A percentile compares a stretch with the other conserved stretches of the same genome.
Conservation (phyloP, 345 rosid genomes). For the Eucalyptus leucophloia region DNA sequence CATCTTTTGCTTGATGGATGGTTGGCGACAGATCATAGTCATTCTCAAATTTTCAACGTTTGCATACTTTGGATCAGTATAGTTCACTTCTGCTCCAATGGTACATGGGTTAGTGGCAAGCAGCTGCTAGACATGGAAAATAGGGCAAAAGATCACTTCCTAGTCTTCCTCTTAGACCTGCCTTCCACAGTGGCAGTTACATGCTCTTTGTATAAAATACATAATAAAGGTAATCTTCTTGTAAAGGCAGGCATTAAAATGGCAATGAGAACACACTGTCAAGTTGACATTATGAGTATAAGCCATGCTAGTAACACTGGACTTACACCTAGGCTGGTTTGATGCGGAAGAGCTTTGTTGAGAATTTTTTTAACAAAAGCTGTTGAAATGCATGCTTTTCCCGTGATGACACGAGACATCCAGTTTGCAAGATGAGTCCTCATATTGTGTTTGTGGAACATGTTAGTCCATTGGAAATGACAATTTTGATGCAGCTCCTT, state of each 20-base stretch:
- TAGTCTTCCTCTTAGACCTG: not conserved
- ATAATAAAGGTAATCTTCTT: not conserved
- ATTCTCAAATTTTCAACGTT: not conserved
- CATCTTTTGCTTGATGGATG: not conserved
- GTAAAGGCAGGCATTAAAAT: not conserved
- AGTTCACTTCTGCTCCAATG: not conserved
- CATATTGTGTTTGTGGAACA: not conserved
- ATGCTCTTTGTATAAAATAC: not conserved
- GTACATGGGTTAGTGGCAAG: not conserved
- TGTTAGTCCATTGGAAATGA: not conserved
- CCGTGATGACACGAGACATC: not conserved
- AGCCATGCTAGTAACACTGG: not conserved
- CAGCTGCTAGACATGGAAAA: not conserved
- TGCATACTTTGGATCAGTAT: not conserved
- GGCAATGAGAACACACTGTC: not conserved
- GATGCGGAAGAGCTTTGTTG: not conserved
- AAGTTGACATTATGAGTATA: not conserved
- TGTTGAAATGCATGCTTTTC: not conserved
- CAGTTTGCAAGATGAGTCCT: not conserved
- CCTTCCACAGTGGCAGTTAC: not conserved
- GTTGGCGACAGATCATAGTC: not conserved
- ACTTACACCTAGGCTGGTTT: not conserved
- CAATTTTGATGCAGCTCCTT: not conserved
- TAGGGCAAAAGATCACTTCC: not conserved
- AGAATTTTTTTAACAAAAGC: not conserved